A percentile compares a stretch with the other conserved stretches of the same genome.
Conservation (phyloP, 768 basidiomycete genomes). For the Pisolithus tinctorius region DNA sequence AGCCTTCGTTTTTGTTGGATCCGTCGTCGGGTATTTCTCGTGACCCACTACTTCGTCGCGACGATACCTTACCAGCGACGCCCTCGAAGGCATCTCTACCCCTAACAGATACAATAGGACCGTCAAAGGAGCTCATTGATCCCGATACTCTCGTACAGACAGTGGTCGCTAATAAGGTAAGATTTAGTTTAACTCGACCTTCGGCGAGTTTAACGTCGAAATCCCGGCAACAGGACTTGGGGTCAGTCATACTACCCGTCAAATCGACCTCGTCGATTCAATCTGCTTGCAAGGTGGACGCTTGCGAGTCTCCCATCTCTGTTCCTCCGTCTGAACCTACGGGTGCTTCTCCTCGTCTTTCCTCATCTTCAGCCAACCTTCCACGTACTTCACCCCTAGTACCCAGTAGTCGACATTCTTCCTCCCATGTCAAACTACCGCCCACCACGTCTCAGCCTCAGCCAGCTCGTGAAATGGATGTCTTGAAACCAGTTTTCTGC, state of each 20-base stretch:
- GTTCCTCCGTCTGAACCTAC: slow-evolving; percentile 15
- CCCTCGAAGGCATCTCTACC: neutral
- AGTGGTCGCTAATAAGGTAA: neutral
- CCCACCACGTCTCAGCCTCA: slow-evolving; percentile 2
- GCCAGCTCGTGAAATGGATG: neutral
- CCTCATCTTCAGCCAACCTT: neutral
- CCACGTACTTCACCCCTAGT: neutral
- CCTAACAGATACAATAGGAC: neutral
- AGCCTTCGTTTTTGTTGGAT: neutral
- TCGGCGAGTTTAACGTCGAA: slow-evolving; percentile 26
- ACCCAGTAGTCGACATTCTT: neutral
- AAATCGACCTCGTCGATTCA: slow-evolving; percentile 4
- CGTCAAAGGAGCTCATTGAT: neutral
- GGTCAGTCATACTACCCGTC: slow-evolving; percentile 9
- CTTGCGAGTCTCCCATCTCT: slow-evolving; percentile 3
- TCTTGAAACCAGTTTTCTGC: slow-evolving; percentile 2
- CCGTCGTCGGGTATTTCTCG: neutral
- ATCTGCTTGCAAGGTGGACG: slow-evolving; percentile 1
- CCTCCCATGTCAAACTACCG: neutral
- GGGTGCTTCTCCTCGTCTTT: slow-evolving; percentile 6
- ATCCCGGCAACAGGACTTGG: slow-evolving; percentile 12
- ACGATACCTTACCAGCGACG: neutral
- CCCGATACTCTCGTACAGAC: neutral
- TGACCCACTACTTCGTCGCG: neutral
- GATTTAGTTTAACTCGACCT: slow-evolving; percentile 12